Base-by-base conservation (phyloP, 768 basidiomycete genomes). In the Trametes cinnabarina region DNA sequence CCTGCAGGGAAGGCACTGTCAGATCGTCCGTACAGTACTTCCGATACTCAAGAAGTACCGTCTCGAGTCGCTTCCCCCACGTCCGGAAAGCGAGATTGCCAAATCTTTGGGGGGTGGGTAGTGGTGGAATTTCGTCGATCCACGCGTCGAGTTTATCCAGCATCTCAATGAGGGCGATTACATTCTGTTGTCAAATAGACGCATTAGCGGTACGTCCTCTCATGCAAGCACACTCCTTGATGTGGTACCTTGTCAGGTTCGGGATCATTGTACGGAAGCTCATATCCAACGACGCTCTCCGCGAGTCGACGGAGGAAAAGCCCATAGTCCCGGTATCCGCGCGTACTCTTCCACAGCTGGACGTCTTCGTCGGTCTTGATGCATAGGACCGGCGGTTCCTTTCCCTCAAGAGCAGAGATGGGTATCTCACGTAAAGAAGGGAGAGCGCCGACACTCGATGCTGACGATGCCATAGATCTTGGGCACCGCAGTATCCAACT, bases 1-100 rank as follows among this genome's bases (percentile, higher is more conserved):
- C 78, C 84, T 91, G 22, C 7, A 9, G 68, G 19, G 43, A 26
- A 51, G 40, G 28, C 35, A 19, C 34, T 15, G 44, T 41, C 34
- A 49, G 17, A 48, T n/a, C 26, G 28, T 30, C 25, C 35, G 17
- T 44, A 8, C 22, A 48, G 44, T 40, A 59, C 59, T 39, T 55
- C 28, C 25, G 43, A 26, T 51, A 48, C 28, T 63, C 69, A 5
- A 15, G 15, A 63, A 77, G 34, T 57, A 92, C 94, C 79, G 91
- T 82, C 73, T 90, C 84, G 28, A 97, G 77, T 32, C 86, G 81
- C 51, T 78, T 75, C 0, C 90, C 88, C 89, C 94, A 98, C 15
- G 81, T 81, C 52, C 94, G 78, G 66, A 98, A 98, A 0, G 92
- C 87, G 17, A 94, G 82, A 72, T 98, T 97, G 1, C 96, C 96